These are phyloP conservation scores for Colletotrichum lindemuthianum DNA, from an alignment of 2,329 filamentous ascomycete species.

Conservation along the genomic window DNA sequence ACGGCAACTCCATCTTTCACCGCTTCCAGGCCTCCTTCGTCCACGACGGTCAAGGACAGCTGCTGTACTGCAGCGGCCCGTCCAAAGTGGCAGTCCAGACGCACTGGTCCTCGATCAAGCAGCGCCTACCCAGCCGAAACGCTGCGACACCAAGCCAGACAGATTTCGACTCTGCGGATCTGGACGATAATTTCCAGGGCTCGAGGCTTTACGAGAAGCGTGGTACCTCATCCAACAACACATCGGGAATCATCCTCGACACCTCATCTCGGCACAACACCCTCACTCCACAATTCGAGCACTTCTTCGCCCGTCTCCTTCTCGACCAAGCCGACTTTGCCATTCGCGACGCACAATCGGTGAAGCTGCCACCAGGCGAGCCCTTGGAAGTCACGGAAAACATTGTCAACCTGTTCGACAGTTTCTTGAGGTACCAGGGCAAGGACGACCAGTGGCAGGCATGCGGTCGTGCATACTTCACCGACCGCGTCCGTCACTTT, in stretches of 20 bases:
- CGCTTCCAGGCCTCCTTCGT: constrained; percentile 32
- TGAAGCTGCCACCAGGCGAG: not conserved
- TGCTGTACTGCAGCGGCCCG: constrained; percentile 24
- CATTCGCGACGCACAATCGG: constrained; percentile 12
- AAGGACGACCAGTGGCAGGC: constrained; percentile 39
- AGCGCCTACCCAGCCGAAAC: constrained; percentile 13
- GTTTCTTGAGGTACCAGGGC: constrained; percentile 39
- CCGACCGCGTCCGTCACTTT: constrained; percentile 39
- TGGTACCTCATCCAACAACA: constrained; percentile 6
- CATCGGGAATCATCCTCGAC: constrained; percentile 19
- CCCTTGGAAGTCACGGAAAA: not conserved
- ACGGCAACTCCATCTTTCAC: constrained; percentile 33
- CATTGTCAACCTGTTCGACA: constrained; percentile 39
- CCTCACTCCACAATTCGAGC: constrained; percentile 18
- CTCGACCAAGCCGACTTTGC: constrained; percentile 31
- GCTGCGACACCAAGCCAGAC: constrained; percentile 6
- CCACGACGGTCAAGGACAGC: constrained; percentile 30
- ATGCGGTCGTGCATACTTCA: constrained; percentile 39
- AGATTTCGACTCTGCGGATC: constrained; percentile 12
- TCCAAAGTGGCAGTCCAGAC: constrained; percentile 18
- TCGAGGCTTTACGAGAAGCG: constrained; percentile 24
- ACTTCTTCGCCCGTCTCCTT: constrained; percentile 24
- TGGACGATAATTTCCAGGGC: constrained; percentile 11
- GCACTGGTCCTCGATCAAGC: constrained; percentile 18
- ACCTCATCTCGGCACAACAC: constrained; percentile 8